Evolutionary conservation across 805 yeast genomes (phyloP).

Genomic region (Nematodospora valgi): DNA sequence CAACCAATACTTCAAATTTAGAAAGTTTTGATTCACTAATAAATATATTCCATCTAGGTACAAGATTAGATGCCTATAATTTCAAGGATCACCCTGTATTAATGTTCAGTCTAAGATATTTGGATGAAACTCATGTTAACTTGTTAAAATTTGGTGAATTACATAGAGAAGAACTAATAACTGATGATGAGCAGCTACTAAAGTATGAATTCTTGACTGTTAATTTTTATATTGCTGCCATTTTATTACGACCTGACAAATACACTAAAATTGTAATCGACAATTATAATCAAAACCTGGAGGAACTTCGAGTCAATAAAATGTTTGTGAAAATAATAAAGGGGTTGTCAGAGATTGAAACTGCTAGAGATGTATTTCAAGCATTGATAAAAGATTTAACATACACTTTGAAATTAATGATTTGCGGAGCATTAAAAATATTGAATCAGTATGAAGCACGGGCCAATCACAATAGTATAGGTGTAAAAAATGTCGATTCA

Average conservation of each 20-base stretch:
- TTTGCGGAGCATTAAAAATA: slow-evolving; percentile 22
- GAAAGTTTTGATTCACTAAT: slow-evolving; percentile 35
- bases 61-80: slow-evolving; percentile 19
- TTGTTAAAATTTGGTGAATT: slow-evolving; percentile 15
- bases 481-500: neutral
- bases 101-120: slow-evolving; percentile 24
- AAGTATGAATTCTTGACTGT: slow-evolving; percentile 22
- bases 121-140: slow-evolving; percentile 29
- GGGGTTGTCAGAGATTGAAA: slow-evolving; percentile 25
- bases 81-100: slow-evolving; percentile 23
- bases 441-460: slow-evolving; percentile 18
- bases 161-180: slow-evolving; percentile 11
- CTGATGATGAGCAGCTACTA: slow-evolving; percentile 11
- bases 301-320: slow-evolving; percentile 22
- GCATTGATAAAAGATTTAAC: slow-evolving; percentile 22
- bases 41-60: slow-evolving; percentile 34
- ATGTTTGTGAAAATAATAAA: slow-evolving; percentile 27
- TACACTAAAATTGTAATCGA: slow-evolving; percentile 23
- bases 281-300: slow-evolving; percentile 19
- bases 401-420: slow-evolving; percentile 22
- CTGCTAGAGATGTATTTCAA: slow-evolving; percentile 17
- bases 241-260: slow-evolving; percentile 29
- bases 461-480: neutral
- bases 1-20: slow-evolving; percentile 21
- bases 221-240: slow-evolving; percentile 33